Base-by-base conservation (phyloP, 148 eudicot species). In the Cornus controversa region DNA sequence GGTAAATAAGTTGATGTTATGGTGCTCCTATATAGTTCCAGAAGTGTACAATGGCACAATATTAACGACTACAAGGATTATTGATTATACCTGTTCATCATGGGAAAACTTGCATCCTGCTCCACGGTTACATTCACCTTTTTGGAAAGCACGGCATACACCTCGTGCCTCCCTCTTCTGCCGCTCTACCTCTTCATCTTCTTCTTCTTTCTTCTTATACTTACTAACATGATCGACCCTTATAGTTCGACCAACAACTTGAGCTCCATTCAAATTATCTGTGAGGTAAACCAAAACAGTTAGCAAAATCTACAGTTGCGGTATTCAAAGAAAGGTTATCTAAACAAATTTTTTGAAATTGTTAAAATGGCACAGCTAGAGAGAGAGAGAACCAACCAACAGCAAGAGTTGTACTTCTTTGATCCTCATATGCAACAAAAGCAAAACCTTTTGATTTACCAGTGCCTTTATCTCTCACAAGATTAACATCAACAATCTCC, bases 371-470 rank as follows among this genome's bases (percentile, higher is more conserved):
- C 64, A 60, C 18, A 60, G 25, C 24, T 20, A 63, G 45, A 36
- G 20, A 72, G 75, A 76, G 20, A 75, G 24, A 58, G 80, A 67
- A 84, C 93, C 74, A 71, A 94, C 98, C 98, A 53, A 96, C 99
- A 66, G 99, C 98, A 47, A 96, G 91, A 82, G 73, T 93, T 78
- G 99, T 96, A 75, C 99, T 96, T 80, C 99, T 89, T 73, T 91
- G 99, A 86, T 96, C 98, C 84, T 93, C 99, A 73, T 91, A 96
- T 9, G 99, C 99, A 79, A 96, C 36, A 82, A 96, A 96, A 34
- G 98, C 90, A 85, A 90, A 96, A 28, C 97, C 99, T 85, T 93
- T 93, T 1, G 99, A 93, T 87, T 93, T 95, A 5, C 99, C 97
- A 10, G 96, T 90, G 58, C 86, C 94, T 79, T 95, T 95, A 73